Evolutionary conservation across 768 basidiomycete genomes (phyloP), one percentile per base, ranked within the genome.

Genomic region (Rickenella mellea): DNA sequence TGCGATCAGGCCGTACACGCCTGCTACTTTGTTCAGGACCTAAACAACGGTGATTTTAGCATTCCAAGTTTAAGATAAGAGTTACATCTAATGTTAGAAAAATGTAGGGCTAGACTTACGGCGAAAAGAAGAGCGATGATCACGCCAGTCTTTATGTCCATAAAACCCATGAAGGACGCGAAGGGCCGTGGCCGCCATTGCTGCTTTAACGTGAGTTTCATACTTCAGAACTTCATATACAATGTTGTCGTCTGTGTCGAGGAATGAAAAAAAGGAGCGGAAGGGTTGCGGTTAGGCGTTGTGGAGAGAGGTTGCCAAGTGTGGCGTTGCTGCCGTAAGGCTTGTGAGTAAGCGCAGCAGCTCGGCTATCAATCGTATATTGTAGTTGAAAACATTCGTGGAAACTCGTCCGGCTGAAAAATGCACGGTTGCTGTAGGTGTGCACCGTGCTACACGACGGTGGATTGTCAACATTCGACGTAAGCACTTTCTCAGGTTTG

Each of bases 11-110:
- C 96, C 96, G 58, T 98, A 99, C 7, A 97, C 77, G 39, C 96
- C 94, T 15, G 96, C 93, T 39, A 93, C 94, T 66, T 99, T 99
- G 74, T 99, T 99, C 50, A 99, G 69, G 41, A 91, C 65, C 86
- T 87, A 54, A 20, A 38, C 50, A 28, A 51, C 47, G 39, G 43
- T 37, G 27, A 53, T 48, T 48, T 52, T 15, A 35, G 36, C 29
- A 17, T 27, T 30, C 29, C 30, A 12, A 30, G 31, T 30, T 10
- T 44, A n/a, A 31, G 20, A n/a, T 21, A 22, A 15, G 27, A 29
- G 15, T 24, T 25, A 45, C 24, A 19, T 46, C 31, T 26, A 27
- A 15, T 12, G 22, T 31, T 40, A 47, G 25, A 15, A 14, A 27
- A 32, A 36, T 20, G 30, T 39, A 31, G 27, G 5, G 5, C 22